phyloP scores from a whole-genome alignment of 768 basidiomycete genomes.

The Lactarius evosmus region DNA sequence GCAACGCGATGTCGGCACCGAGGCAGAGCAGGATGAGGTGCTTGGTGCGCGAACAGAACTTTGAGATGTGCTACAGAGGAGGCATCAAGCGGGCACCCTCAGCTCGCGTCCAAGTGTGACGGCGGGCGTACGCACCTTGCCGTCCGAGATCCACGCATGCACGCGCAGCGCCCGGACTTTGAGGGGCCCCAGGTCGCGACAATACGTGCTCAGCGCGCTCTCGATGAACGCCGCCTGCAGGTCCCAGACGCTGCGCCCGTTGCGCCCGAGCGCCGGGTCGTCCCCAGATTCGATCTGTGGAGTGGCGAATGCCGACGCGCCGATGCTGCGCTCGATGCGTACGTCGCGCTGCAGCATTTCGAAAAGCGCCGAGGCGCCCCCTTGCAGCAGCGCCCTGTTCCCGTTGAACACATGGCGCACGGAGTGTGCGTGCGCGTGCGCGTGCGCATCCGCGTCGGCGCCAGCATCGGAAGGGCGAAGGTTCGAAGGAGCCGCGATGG shows the following conservation, averaged over 20 bases:
- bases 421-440: neutral
- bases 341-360: slow-evolving; percentile 24
- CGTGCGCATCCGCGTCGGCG: neutral
- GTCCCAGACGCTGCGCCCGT: slow-evolving; percentile 14
- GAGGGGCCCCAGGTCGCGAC: slow-evolving; percentile 1
- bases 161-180: slow-evolving; percentile 10
- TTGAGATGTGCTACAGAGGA: slow-evolving; percentile 11
- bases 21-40: slow-evolving; percentile 20
- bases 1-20: slow-evolving; percentile 23
- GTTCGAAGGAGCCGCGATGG: neutral
- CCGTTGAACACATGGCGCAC: slow-evolving; percentile 27
- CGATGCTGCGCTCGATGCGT: slow-evolving; percentile 20
- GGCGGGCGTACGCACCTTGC: slow-evolving; percentile 19
- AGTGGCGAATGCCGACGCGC: slow-evolving; percentile 5
- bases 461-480: neutral
- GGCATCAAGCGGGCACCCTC: neutral
- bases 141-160: slow-evolving; percentile 22
- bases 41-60: slow-evolving; percentile 11
- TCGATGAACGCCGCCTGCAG: slow-evolving; percentile 13
- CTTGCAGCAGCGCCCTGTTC: slow-evolving; percentile 14
- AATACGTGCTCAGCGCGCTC: slow-evolving; percentile 10
- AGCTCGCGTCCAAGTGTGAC: neutral
- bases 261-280: neutral
- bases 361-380: slow-evolving; percentile 20
- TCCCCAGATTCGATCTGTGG: slow-evolving; percentile 2